Evolutionary conservation across 169 alveolate species (phyloP), one percentile per base, ranked within the genome.

Genomic region (Plasmodium sp.): DNA sequence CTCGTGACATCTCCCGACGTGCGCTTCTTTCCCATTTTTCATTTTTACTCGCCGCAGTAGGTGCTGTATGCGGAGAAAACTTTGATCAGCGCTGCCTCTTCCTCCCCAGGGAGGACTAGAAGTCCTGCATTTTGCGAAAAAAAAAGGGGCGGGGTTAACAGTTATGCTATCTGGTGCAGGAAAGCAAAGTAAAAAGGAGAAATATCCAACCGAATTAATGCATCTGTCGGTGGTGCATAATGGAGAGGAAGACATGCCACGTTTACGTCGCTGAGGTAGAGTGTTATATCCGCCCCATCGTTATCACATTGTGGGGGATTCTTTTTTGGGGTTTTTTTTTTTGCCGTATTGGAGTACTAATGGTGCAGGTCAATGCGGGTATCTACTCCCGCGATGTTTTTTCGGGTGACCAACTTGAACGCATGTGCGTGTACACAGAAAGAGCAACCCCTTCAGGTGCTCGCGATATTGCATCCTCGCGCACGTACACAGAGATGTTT

Each of bases 31-130:
- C 84, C 16, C 36, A 22, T 84, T 71, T 71, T 39, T 77, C 16
- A 9, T 75, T n/a, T 5, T 86, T 75, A 86, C 93, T 62, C 93
- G 41, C 93, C 93, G 48, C 85, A 75, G 62, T 86, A 86, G 22
- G 80, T 75, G 71, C 93, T 86, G 48, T 86, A 86, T 18, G 67
- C 27, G n/a, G 93, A 75, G 67, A 86, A 86, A 34, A 86, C 71
- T 86, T 75, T 86, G 16, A 86, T 75, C 18, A 86, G 81, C 36
- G 58, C 74, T 14, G 93, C 81, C 71, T 86, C 93, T 77, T 86
- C 86, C 77, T 86, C 93, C 16, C 93, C 79, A n/a, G 93, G 81
- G 3, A 86, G 81, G 43, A 86, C 62, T 48, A 86, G 54, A 34
- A 75, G 72, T 48, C 86, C 93, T 86, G 71, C 18, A 54, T 75